These are phyloP conservation scores for Rugonectria rugulosa DNA, from an alignment of 2,329 filamentous ascomycete genomes.

Conservation along the genomic window DNA sequence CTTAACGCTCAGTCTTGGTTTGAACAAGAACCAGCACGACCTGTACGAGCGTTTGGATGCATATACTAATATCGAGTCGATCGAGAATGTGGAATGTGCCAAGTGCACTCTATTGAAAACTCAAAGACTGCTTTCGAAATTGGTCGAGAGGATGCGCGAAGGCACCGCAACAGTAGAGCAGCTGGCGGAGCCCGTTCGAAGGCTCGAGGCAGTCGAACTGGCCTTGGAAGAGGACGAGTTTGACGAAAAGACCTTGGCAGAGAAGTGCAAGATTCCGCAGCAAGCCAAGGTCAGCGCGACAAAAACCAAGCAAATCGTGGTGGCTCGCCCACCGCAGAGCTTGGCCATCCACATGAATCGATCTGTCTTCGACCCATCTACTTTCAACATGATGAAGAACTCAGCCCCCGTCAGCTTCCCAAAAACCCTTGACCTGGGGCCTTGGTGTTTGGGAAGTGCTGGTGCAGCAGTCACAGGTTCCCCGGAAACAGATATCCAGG, in stretches of 20 bases:
- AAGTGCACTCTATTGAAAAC: slow-evolving; percentile 82
- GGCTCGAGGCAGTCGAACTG: slow-evolving; percentile 71
- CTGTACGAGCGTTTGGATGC: slow-evolving; percentile 82
- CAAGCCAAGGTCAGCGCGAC: slow-evolving; percentile 77
- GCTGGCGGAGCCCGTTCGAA: slow-evolving; percentile 58
- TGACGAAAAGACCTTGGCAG: slow-evolving; percentile 69
- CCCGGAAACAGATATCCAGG: slow-evolving; percentile 45
- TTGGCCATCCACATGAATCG: slow-evolving; percentile 90
- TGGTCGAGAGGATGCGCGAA: slow-evolving; percentile 52
- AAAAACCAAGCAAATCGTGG: slow-evolving; percentile 88
- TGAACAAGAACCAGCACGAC: slow-evolving; percentile 67
- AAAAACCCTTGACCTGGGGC: slow-evolving; percentile 73
- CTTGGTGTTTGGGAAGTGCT: slow-evolving; percentile 81
- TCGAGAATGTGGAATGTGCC: slow-evolving; percentile 88
- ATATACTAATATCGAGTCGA: slow-evolving; percentile 84
- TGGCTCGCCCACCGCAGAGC: slow-evolving; percentile 82
- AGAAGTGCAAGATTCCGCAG: slow-evolving; percentile 71
- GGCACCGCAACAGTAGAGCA: slow-evolving; percentile 53
- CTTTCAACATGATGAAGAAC: slow-evolving; percentile 84
- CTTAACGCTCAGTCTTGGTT: slow-evolving; percentile 82
- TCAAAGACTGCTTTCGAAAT: slow-evolving; percentile 54
- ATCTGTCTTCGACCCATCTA: slow-evolving; percentile 86
- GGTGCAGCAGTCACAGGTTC: slow-evolving; percentile 27
- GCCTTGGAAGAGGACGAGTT: slow-evolving; percentile 84
- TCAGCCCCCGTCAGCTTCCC: slow-evolving; percentile 81